Conservation (phyloP, 176 grass and related monocot genomes). For the Oryza coarctata region DNA sequence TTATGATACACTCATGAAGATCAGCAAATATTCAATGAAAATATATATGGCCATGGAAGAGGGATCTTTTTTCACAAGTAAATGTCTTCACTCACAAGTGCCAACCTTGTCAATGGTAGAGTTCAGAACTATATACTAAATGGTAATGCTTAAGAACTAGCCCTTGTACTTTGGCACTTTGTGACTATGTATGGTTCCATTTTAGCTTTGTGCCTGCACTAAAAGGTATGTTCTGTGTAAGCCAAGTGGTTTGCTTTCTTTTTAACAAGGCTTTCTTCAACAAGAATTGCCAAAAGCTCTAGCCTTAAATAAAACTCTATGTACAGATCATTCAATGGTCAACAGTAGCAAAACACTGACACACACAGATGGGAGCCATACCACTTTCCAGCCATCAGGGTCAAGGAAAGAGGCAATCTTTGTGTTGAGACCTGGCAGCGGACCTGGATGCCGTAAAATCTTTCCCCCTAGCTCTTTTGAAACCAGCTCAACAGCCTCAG, state of each 20-base stretch:
- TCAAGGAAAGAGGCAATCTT: slow-evolving; percentile 96
- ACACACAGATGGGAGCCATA: slow-evolving; percentile 37
- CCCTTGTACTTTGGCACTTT: background rate
- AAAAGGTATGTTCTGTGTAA: background rate
- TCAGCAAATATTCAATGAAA: background rate
- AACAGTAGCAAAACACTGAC: background rate
- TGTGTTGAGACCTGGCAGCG: slow-evolving; percentile 78
- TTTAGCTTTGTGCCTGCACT: background rate
- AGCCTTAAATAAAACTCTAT: background rate
- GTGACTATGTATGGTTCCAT: background rate
- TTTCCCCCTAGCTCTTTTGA: slow-evolving; percentile 88
- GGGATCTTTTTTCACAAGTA: background rate
- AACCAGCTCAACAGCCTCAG: slow-evolving; percentile 60
- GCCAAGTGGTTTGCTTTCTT: background rate
- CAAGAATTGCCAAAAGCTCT: background rate
- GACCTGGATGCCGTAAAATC: slow-evolving; percentile 81
- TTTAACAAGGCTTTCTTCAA: background rate
- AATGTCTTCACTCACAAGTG: background rate
- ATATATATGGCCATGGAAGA: background rate
- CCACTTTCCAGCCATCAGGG: slow-evolving; percentile 99
- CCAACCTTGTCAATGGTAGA: background rate
- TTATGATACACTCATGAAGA: background rate
- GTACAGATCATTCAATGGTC: background rate
- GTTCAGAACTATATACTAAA: slow-evolving; percentile 12
- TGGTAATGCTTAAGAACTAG: background rate